Base-by-base conservation (phyloP, 495 filamentous ascomycete genomes). In the Penicillium egyptiacum region DNA sequence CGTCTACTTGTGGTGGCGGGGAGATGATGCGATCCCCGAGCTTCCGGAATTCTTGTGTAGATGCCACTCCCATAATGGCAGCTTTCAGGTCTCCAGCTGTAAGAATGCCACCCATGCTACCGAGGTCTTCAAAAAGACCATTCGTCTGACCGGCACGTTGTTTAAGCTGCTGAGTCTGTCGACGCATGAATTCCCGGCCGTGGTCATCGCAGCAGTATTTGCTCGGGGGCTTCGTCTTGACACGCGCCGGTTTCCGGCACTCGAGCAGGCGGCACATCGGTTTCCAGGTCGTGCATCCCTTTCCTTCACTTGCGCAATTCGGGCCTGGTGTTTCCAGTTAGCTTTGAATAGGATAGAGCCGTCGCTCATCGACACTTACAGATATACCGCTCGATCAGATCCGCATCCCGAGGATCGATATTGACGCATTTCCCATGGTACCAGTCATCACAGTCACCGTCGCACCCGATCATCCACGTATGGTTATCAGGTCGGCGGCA, bases 381-480 rank as follows among this genome's bases (percentile, higher is more conserved):
- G 56, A 88, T 84, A 63, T 87, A 90, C 54, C 79, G 83, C 55
- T 88, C 85, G 59, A 89, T 85, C 63, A 89, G 67, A 17, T 86
- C 78, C 5, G 80, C 84, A 57, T 88, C 83, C 53, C 77, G 70
- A 42, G 82, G 78, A 45, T 79, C 73, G 59, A 90, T 83, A 56
- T 82, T 75, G 40, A 90, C 82, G 59, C 87, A 90, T 44, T 80
- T 80, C 25, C 85, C 84, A 64, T 90, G 87, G 57, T 83, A 90
- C 87, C 87, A 90, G 64, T 89, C 87, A 26, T 89, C 83, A 57
- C 87, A 90, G 6, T 75, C 81, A 14, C 85, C 86, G 62, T 90
- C 86, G 58, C 87, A 90, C 5, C 73, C 84, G 61, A 90, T 87
- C 87, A 90, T 90, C 83, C 86, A 88, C 11, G 80, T 86, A 60